Percentiles rank a stretch among this genome's conserved stretches.
Evolutionary conservation across 208 protist genomes (phyloP).

Genomic region (Crithidia mellificae): DNA sequence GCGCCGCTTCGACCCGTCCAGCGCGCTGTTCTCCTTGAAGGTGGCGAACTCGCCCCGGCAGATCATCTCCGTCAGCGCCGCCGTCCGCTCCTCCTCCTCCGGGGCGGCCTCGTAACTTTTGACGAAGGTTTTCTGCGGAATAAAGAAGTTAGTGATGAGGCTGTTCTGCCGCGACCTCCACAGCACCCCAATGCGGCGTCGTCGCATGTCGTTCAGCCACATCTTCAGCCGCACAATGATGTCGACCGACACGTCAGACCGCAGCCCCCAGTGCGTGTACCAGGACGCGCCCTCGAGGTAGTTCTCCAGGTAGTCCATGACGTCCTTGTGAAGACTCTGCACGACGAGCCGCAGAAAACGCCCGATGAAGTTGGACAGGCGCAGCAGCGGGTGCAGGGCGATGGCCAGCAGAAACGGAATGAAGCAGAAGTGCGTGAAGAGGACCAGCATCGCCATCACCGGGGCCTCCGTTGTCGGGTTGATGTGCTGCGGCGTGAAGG

Average conservation of each 20-base stretch:
- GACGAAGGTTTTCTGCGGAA: slow-evolving; percentile 36
- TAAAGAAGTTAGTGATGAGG: slow-evolving; percentile 26
- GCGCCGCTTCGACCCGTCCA: slow-evolving; percentile 27
- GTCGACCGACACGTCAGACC: slow-evolving; percentile 35
- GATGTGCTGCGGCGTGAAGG: slow-evolving; percentile 60
- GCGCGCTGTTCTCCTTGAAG: slow-evolving; percentile 52
- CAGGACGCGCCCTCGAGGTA: slow-evolving; percentile 74
- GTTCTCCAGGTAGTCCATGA: slow-evolving; percentile 68
- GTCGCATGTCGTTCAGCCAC: slow-evolving; percentile 44
- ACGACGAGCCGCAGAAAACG: slow-evolving; percentile 77
- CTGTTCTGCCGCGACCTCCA: slow-evolving; percentile 19
- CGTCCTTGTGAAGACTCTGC: slow-evolving; percentile 71
- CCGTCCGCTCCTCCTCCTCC: slow-evolving; percentile 14
- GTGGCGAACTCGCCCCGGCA: slow-evolving; percentile 61
- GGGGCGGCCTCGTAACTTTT: slow-evolving; percentile 11
- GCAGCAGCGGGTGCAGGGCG: slow-evolving; percentile 63
- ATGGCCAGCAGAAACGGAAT: slow-evolving; percentile 61
- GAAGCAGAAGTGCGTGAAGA: slow-evolving; percentile 66
- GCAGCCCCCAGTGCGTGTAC: slow-evolving; percentile 66
- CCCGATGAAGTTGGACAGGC: slow-evolving; percentile 72
- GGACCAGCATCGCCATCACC: slow-evolving; percentile 52
- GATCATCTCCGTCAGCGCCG: slow-evolving; percentile 54
- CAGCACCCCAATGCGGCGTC: slow-evolving; percentile 24
- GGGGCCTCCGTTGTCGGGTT: slow-evolving; percentile 37
- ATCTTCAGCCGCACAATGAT: slow-evolving; percentile 54